phyloP scores from a whole-genome alignment of 2,329 filamentous ascomycete genomes.

The Ascochyta koolunga region DNA sequence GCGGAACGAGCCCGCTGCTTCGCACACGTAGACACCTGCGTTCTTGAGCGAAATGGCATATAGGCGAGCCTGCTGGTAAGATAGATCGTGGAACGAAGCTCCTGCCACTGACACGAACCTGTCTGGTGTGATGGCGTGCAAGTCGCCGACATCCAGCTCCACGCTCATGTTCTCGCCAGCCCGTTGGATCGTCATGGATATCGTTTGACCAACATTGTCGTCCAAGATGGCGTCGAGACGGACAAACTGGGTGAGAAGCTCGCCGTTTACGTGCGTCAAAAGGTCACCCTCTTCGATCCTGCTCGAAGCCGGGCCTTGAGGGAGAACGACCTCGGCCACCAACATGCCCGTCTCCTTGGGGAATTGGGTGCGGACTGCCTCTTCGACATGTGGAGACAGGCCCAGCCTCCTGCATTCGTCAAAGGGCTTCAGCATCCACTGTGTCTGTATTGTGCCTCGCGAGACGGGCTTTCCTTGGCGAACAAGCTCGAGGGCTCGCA shows the following conservation, averaged over 20 bases:
- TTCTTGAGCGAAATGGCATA: conserved; percentile 86
- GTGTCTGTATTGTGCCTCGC: conserved; percentile 96
- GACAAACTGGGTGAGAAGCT: conserved; percentile 92
- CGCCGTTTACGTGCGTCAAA: conserved; percentile 88
- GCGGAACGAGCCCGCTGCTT: conserved; percentile 92
- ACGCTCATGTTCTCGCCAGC: conserved; percentile 88
- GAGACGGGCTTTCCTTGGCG: conserved; percentile 75
- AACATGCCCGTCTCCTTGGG: conserved; percentile 96
- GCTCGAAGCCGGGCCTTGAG: conserved; percentile 82
- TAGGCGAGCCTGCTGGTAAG: conserved; percentile 95
- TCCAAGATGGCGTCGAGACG: conserved; percentile 90
- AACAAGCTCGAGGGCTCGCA: conserved; percentile 85
- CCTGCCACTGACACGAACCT: conserved; percentile 94
- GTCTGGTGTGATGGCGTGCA: conserved; percentile 94
- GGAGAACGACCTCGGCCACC: conserved; percentile 92
- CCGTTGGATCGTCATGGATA: conserved; percentile 83
- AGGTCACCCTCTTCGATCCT: conserved; percentile 96
- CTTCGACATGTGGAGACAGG: conserved; percentile 83
- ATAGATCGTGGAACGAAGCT: conserved; percentile 92
- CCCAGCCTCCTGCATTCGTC: conserved; percentile 94
- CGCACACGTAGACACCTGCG: conserved; percentile 87
- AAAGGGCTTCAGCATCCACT: conserved; percentile 96
- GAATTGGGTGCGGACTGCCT: conserved; percentile 78
- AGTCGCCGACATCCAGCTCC: conserved; percentile 81
- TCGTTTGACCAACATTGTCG: conserved; percentile 77